phyloP scores from a whole-genome alignment of 2,329 filamentous ascomycete species.

The Thermoascus crustaceus region DNA sequence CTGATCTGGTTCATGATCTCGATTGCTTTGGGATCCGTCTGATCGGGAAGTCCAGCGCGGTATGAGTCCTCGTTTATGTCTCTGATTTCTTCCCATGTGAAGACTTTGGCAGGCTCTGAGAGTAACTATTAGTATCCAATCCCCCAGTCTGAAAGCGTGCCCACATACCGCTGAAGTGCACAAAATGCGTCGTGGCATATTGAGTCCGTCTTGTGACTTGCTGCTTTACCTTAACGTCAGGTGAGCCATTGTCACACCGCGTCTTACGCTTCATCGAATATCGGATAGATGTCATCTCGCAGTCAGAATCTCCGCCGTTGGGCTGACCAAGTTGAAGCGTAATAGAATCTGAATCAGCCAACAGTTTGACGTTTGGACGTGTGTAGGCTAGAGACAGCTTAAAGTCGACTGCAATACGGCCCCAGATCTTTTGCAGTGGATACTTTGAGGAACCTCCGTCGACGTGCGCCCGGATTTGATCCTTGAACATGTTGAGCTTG shows the following conservation, averaged over 20 bases:
- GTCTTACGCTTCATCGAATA: constrained; percentile 16
- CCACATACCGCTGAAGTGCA: constrained; percentile 9
- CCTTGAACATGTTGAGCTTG: constrained; percentile 51
- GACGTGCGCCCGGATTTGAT: constrained; percentile 46
- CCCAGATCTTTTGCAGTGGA: constrained; percentile 38
- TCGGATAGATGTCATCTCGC: constrained; percentile 14
- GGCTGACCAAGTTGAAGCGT: constrained; percentile 16
- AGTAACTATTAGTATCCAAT: background rate
- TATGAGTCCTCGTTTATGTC: constrained; percentile 48
- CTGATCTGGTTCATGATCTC: constrained; percentile 50
- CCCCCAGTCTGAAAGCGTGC: background rate
- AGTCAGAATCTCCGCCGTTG: constrained; percentile 18
- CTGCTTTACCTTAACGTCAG: constrained; percentile 3
- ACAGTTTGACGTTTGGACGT: constrained; percentile 27
- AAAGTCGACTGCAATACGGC: constrained; percentile 44
- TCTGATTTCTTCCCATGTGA: constrained; percentile 38
- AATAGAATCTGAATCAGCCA: constrained; percentile 31
- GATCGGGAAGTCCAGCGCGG: constrained; percentile 50
- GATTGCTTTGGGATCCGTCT: constrained; percentile 54
- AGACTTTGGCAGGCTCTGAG: constrained; percentile 14
- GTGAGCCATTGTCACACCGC: background rate
- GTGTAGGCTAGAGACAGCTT: constrained; percentile 39
- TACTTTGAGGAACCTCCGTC: constrained; percentile 39
- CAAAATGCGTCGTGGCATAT: constrained; percentile 17
- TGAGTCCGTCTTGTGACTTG: background rate